Evolutionary conservation across 2,329 filamentous ascomycete species (phyloP).

Genomic region (Chrysosporium queenslandicum): DNA sequence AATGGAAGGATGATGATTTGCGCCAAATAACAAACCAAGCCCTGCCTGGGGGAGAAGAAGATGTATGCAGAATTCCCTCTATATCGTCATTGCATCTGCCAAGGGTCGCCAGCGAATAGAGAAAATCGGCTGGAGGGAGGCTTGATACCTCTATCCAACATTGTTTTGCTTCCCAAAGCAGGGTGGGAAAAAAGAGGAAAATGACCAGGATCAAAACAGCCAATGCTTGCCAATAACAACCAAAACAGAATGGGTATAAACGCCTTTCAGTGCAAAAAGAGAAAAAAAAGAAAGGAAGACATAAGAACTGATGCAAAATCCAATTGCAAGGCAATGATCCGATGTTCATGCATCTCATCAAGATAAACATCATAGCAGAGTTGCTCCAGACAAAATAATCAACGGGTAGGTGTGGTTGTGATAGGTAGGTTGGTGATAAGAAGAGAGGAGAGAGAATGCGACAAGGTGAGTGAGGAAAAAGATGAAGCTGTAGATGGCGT

Average conservation of each 20-base stretch:
- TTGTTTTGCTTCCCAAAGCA: too few relatives aligned
- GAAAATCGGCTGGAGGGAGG: background rate
- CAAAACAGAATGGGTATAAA: slow-evolving; percentile 16
- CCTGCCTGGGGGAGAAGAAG: too few relatives aligned
- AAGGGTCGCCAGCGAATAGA: background rate
- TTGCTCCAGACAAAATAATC: slow-evolving; percentile 1
- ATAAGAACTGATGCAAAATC: background rate
- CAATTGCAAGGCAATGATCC: slow-evolving; percentile 1
- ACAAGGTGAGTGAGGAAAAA: too few relatives aligned
- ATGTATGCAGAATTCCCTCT: too few relatives aligned
- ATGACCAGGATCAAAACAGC: background rate
- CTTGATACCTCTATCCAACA: background rate
- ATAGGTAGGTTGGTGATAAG: background rate
- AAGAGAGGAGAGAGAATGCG: background rate
- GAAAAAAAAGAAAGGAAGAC: background rate
- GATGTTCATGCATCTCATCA: slow-evolving; percentile 13
- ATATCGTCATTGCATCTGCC: background rate
- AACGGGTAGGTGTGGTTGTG: slow-evolving; percentile 11
- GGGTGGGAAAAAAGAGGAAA: background rate
- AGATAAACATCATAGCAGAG: slow-evolving; percentile 7
- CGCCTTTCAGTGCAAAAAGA: slow-evolving; percentile 13
- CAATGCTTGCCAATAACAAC: slow-evolving; percentile 3
- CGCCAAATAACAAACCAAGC: background rate
- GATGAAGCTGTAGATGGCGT: too few relatives aligned
- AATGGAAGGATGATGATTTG: background rate